Evolutionary conservation across 129 eudicot species (phyloP).

Genomic region (Centaurea solstitialis): DNA sequence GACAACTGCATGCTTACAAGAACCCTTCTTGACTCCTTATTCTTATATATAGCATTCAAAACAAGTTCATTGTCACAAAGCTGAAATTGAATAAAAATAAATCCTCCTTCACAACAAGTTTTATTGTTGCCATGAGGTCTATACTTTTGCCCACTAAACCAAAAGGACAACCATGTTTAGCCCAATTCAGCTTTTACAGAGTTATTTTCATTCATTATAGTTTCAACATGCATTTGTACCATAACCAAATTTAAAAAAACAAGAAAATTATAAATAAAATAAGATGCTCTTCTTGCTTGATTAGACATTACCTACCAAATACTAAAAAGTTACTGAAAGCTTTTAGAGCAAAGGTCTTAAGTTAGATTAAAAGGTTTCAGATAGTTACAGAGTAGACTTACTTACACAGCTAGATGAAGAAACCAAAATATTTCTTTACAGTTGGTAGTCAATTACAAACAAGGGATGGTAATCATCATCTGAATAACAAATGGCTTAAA

Average conservation of each 20-base stretch:
- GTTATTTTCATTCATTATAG: neutral
- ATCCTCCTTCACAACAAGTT: neutral
- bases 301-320: conserved; percentile 19
- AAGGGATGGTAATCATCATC: neutral
- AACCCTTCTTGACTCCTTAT: neutral
- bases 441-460: conserved; percentile 17
- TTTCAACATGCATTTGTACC: neutral
- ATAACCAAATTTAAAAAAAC: neutral
- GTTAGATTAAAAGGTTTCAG: conserved; percentile 14
- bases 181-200: neutral
- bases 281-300: conserved; percentile 5
- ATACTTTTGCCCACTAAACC: neutral
- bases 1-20: neutral
- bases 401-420: neutral
- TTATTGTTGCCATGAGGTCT: neutral
- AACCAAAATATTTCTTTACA: neutral
- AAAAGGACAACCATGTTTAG: neutral
- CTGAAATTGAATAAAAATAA: neutral
- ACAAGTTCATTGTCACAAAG: neutral
- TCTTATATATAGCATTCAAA: neutral
- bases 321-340: conserved; percentile 21
- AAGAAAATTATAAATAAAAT: neutral
- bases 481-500: neutral
- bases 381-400: neutral
- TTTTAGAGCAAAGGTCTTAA: neutral